These are phyloP conservation scores for Poteriospumella lacustris DNA, from an alignment of 108 stramenopile species.

Conservation along the genomic window DNA sequence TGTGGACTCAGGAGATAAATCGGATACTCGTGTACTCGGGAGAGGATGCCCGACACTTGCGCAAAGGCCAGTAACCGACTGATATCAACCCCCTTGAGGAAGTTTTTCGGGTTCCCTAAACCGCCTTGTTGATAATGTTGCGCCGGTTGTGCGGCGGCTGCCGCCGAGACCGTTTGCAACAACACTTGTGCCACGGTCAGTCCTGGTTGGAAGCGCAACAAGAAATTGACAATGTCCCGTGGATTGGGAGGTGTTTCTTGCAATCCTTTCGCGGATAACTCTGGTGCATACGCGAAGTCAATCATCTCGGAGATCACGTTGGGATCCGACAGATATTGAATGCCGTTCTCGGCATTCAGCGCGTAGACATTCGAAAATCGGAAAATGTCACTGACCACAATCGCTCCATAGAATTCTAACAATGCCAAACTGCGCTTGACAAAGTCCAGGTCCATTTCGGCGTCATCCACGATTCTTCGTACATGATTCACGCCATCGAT, in stretches of 20 bases:
- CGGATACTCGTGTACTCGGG: slow-evolving; percentile 7
- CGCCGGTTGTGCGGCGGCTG: too few relatives aligned
- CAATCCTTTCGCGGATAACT: not conserved
- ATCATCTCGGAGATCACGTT: not conserved
- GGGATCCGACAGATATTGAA: not conserved
- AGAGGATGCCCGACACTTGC: not conserved
- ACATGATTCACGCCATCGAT: not conserved
- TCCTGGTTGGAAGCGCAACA: not conserved
- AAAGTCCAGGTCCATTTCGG: not conserved
- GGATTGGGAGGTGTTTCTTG: not conserved
- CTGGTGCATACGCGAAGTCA: not conserved
- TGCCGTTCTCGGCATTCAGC: not conserved
- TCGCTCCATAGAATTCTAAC: not conserved
- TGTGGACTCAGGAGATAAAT: not conserved
- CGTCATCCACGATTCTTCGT: not conserved
- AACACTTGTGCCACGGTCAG: not conserved
- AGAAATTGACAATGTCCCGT: not conserved
- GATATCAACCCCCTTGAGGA: not conserved
- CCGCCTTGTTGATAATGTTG: not conserved
- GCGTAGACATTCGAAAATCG: not conserved
- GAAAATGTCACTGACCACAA: not conserved
- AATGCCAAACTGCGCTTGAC: not conserved
- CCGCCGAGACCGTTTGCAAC: too few relatives aligned
- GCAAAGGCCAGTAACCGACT: not conserved
- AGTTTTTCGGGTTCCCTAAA: not conserved